Conservation (phyloP, 371 early-diverging fungal species). For the Apophysomyces elegans region DNA sequence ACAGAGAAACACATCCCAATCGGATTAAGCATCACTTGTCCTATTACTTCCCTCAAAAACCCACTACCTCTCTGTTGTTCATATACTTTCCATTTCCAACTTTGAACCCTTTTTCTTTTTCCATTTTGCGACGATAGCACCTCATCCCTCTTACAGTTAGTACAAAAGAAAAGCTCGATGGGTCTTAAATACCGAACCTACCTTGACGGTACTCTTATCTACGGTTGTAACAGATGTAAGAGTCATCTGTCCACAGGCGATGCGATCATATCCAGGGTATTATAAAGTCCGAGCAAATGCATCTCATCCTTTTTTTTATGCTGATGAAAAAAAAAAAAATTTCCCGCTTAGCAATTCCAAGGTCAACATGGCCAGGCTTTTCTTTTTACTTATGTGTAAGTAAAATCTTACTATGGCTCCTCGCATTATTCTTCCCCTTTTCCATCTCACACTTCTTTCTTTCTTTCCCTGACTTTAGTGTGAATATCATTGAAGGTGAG, state of each 20-base stretch:
- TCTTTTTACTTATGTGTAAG: conserved; percentile 66
- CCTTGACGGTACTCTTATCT: conserved; percentile 57
- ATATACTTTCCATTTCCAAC: neutral
- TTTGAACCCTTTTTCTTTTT: conserved; percentile 21
- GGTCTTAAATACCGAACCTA: conserved; percentile 62
- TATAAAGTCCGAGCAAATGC: neutral
- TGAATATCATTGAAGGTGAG: conserved; percentile 66
- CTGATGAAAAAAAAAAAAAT: neutral
- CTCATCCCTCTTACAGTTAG: neutral
- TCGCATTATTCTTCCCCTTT: neutral
- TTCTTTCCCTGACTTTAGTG: conserved; percentile 34
- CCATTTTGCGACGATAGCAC: neutral
- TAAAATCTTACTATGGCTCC: neutral
- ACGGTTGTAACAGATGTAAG: conserved; percentile 70
- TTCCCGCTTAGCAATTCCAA: conserved; percentile 54
- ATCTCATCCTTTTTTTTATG: neutral
- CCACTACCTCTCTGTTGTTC: no score
- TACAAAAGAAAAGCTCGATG: conserved; percentile 32
- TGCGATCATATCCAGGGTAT: conserved; percentile 69
- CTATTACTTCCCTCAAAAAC: no score
- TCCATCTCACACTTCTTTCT: conserved; percentile 1
- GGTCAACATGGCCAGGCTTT: conserved; percentile 69
- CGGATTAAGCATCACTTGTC: no score
- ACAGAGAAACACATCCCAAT: no score
- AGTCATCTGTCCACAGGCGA: conserved; percentile 75